These are phyloP conservation scores for Dactylorhiza incarnata DNA, from an alignment of 106 monocot genomes.

Conservation along the genomic window DNA sequence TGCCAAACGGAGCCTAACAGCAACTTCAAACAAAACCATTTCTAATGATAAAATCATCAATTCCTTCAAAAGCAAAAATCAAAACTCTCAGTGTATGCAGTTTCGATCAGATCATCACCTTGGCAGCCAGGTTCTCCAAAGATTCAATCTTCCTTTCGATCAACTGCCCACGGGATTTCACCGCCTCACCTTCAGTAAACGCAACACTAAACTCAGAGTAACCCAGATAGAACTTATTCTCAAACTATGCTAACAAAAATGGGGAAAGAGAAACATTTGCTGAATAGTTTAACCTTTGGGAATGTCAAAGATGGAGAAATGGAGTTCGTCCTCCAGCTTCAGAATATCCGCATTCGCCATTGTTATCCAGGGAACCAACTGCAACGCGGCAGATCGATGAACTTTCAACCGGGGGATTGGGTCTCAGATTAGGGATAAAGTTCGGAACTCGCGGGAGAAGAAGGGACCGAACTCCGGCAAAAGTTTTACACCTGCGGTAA, in stretches of 20 bases:
- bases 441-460: neutral
- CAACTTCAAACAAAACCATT: neutral
- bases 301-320: constrained; percentile 27
- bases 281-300: constrained; percentile 5
- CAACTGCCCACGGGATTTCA: constrained; percentile 47
- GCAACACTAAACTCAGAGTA: neutral
- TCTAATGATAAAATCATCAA: neutral
- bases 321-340: constrained; percentile 15
- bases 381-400: neutral
- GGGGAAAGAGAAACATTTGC: neutral
- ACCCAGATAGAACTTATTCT: neutral
- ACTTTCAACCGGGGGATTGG: neutral
- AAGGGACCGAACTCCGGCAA: neutral
- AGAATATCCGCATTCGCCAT: constrained; percentile 28
- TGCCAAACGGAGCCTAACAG: no score
- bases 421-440: neutral
- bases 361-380: neutral
- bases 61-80: neutral
- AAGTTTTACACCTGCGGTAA: no score
- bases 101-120: constrained; percentile 19
- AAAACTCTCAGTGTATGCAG: neutral
- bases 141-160: constrained; percentile 76
- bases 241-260: neutral
- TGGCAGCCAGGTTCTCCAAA: constrained; percentile 67
- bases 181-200: constrained; percentile 32